phyloP scores from a whole-genome alignment of 345 rosid species.

The Tarenaya hassleriana region DNA sequence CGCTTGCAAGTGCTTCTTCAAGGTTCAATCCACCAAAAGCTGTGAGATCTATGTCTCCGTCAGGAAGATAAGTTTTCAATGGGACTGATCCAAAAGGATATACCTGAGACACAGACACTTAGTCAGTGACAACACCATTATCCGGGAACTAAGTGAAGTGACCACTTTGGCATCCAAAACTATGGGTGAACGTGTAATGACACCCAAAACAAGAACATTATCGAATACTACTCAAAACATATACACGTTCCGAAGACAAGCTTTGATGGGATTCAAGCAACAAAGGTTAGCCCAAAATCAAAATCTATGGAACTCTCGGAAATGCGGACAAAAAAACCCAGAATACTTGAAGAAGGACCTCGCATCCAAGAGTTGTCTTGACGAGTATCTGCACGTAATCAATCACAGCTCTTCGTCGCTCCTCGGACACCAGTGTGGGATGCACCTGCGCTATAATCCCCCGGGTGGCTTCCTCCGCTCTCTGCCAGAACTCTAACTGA shows the following conservation, averaged over 20 bases:
- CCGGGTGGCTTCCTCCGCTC: slow-evolving; percentile 58
- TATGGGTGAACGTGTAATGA: slow-evolving; percentile 4
- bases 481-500: slow-evolving; percentile 42
- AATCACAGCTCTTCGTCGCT: slow-evolving; percentile 59
- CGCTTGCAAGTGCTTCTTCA: slow-evolving; percentile 58
- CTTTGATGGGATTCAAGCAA: background rate
- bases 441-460: slow-evolving; percentile 59
- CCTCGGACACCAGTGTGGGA: slow-evolving; percentile 59
- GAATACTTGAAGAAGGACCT: slow-evolving; percentile 31
- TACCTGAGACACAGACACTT: slow-evolving; percentile 43
- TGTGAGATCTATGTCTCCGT: slow-evolving; percentile 94
- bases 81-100: slow-evolving; percentile 92
- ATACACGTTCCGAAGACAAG: background rate
- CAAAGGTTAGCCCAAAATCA: background rate
- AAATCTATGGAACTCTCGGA: too few relatives aligned
- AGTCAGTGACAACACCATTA: slow-evolving; percentile 1
- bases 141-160: slow-evolving; percentile 6
- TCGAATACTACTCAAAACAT: too few relatives aligned
- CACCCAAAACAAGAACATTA: too few relatives aligned
- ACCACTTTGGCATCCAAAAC: too few relatives aligned
- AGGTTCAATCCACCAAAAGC: slow-evolving; percentile 50
- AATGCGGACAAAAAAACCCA: too few relatives aligned
- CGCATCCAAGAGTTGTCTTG: slow-evolving; percentile 40
- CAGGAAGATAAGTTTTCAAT: slow-evolving; percentile 91
- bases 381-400: slow-evolving; percentile 57